These are phyloP conservation scores for Xylona heveae DNA, from an alignment of 495 filamentous ascomycete genomes.

Conservation along the genomic window DNA sequence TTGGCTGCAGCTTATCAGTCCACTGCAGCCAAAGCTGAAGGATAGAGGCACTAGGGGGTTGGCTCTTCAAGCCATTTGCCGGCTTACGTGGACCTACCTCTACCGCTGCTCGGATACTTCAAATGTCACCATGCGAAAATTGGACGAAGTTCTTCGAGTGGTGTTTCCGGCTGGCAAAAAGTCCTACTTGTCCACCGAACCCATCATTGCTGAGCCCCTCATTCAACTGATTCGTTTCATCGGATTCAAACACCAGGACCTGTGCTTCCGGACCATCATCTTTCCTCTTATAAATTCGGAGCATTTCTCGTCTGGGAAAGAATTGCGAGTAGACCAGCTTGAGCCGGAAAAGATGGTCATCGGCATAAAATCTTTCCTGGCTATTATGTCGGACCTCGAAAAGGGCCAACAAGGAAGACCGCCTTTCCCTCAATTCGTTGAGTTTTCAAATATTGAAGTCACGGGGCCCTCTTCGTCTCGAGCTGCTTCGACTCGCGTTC, in stretches of 20 bases:
- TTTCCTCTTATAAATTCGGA: constrained; percentile 92
- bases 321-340: constrained; percentile 75
- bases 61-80: constrained; percentile 72
- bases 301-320: constrained; percentile 52
- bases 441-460: no score
- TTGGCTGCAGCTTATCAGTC: constrained; percentile 63
- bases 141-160: constrained; percentile 70
- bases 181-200: constrained; percentile 59
- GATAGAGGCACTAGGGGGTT: constrained; percentile 61
- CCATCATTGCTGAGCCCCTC: constrained; percentile 63
- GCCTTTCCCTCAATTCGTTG: constrained; percentile 41
- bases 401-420: constrained; percentile 58
- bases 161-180: constrained; percentile 60
- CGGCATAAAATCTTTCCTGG: constrained; percentile 80
- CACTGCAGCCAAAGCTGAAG: constrained; percentile 56
- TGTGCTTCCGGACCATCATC: constrained; percentile 77
- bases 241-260: constrained; percentile 79
- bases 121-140: constrained; percentile 45
- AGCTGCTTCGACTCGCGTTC: constrained; percentile 3
- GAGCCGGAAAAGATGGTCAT: constrained; percentile 94
- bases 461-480: constrained; percentile 6
- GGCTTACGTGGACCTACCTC: constrained; percentile 90
- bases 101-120: constrained; percentile 60
- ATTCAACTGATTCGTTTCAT: constrained; percentile 90
- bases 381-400: constrained; percentile 86